Evolutionary conservation across 140 eudicot genomes (phyloP), one percentile per base, ranked within the genome.

Genomic region (Anethum foeniculum): DNA sequence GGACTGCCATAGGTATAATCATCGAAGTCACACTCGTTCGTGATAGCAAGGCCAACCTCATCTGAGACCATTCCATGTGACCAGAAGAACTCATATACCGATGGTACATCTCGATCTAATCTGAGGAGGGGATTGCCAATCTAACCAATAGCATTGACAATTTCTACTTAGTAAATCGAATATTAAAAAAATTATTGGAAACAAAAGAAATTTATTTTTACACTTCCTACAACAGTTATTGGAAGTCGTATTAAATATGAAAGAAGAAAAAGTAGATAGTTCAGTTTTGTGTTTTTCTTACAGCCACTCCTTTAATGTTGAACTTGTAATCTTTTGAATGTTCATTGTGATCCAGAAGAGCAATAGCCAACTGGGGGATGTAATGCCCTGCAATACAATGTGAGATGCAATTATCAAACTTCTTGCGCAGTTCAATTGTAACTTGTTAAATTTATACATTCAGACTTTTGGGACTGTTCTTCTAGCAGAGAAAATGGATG

Each of bases 1-100:
- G 97, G 97, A 73, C 86, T 82, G 30, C 83, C 80, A 80, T 85
- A 91, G 7, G 97, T 92, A 39, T 95, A 95, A 81, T 95, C 97
- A 11, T 93, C 92, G 77, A 95, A 95, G 54, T 87, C 88, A 81
- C 99, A 95, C 6, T 88, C 92, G 16, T 91, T 92, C 88, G 84
- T 93, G 69, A 95, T 86, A 6, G 92, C 56, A 38, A 92, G 96
- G 52, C 97, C 97, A 5, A 89, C 75, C 85, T 95, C 99, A 85
- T 95, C 99, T 6, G 99, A 95, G 65, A 95, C 92, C 99, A 95
- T 92, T 71, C 99, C 97, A 49, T 95, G 99, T 23, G 99, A 95
- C 99, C 99, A 95, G 81, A 89, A 95, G 83, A 80, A 92, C 71
- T 95, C 99, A 80, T 89, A 95, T 19, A 87, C 85, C 27, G 99